Percentiles rank a stretch among this genome's conserved stretches.
Evolutionary conservation across 2,329 filamentous ascomycete genomes (phyloP).

Genomic region (Pseudogymnoascus sp.): DNA sequence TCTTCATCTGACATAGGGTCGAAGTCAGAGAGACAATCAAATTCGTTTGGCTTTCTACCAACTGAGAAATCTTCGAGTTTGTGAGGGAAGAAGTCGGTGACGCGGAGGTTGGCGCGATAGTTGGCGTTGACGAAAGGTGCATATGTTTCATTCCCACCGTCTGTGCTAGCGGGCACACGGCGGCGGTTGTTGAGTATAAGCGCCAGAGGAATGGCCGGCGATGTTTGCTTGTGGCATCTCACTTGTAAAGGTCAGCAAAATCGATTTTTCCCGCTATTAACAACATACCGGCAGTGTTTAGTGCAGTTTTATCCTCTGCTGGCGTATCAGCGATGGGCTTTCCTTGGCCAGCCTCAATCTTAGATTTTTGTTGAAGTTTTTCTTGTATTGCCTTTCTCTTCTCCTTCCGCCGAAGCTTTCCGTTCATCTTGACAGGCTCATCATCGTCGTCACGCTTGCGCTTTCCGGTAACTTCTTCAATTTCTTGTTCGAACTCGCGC

Average conservation of each 20-base stretch:
- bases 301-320: conserved; percentile 15
- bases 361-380: conserved; percentile 9
- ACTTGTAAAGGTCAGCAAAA: neutral
- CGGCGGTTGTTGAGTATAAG: conserved; percentile 5
- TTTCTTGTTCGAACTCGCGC: conserved; percentile 31
- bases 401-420: conserved; percentile 23
- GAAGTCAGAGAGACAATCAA: conserved; percentile 41
- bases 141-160: conserved; percentile 28
- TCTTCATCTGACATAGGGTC: conserved; percentile 29
- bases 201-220: conserved; percentile 30
- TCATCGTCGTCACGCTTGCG: conserved; percentile 18
- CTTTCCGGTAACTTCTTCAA: conserved; percentile 28
- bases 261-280: neutral
- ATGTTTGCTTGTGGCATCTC: neutral
- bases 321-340: neutral
- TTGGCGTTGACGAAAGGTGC: conserved; percentile 69
- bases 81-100: conserved; percentile 71
- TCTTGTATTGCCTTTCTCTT: conserved; percentile 23
- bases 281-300: conserved; percentile 31
- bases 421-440: conserved; percentile 15
- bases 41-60: conserved; percentile 39
- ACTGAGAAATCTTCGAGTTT: conserved; percentile 63
- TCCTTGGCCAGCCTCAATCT: neutral
- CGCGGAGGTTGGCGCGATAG: conserved; percentile 62
- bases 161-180: conserved; percentile 9